Base-by-base conservation (phyloP, 352 stramenopile genomes). In the Phytophthora rubi region DNA sequence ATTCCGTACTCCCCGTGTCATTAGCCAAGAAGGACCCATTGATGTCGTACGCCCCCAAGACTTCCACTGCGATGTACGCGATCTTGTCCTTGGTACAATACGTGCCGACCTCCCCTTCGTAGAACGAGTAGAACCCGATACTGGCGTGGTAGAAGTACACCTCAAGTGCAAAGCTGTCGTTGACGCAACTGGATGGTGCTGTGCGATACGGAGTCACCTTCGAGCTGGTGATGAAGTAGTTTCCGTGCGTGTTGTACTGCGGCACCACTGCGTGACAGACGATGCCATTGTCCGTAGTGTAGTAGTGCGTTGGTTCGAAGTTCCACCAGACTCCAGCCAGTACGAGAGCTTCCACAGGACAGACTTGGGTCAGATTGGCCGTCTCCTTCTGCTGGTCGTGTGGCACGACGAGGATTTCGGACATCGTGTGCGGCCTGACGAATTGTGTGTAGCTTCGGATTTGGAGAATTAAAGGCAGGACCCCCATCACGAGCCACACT, bases 211-310 rank as follows among this genome's bases (percentile, higher is more conserved):
- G 57, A 6, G 7, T n/a, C 18, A 56, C 45, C 42, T 33, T 54
- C 1, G 44, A 28, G 28, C 18, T 64, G 16, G 30, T 32, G 23
- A 64, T 56, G 32, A 56, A 47, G 45, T 64, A 64, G 45, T 64
- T 64, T 33, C 45, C 45, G 13, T 64, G 57, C 13, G 52, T 18
- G 39, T 64, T 64, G 57, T 64, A 64, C 57, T 64, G 65, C 44
- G 54, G 52, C 6, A 67, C 33, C 1, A 71, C 64, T 15, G 53
- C 49, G 13, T 65, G 56, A 12, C 64, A 71, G 13, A 65, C 16
- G 5, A 30, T 37, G 6, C 30, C 49, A 12, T 42, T 28, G 9
- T 49, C 35, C 2, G 59, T 26, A 1, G 7, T 28, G 18, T 48
- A 57, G 42, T 71, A 71, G 47, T 61, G 49, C 13, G 49, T 61